Conservation (phyloP, 495 filamentous ascomycete species). For the Endocarpon pusillum region DNA sequence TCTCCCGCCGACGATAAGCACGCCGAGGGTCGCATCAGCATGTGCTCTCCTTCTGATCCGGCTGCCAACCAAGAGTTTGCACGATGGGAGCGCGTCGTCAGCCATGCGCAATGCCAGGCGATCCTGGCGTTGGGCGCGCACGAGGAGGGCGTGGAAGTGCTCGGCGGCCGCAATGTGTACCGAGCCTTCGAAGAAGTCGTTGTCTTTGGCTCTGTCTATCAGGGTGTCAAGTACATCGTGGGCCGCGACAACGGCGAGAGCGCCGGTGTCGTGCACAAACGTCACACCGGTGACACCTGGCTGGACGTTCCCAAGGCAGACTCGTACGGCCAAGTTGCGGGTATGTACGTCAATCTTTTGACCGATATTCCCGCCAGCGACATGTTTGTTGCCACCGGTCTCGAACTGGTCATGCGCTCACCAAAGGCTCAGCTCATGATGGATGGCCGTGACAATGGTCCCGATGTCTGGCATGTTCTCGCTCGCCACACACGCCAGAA, state of each 20-base stretch:
- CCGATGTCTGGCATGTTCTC: conserved; percentile 5
- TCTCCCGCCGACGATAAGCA: neutral
- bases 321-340: conserved; percentile 4
- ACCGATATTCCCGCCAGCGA: neutral
- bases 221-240: conserved; percentile 1
- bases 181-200: conserved; percentile 2
- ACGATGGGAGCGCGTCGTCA: conserved; percentile 16
- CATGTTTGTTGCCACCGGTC: conserved; percentile 3
- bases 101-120: conserved; percentile 13
- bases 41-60: conserved; percentile 9
- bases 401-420: conserved; percentile 2
- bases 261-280: conserved; percentile 1
- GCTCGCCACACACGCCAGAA: conserved; percentile 4
- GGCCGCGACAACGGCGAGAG: conserved; percentile 1
- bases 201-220: conserved; percentile 1
- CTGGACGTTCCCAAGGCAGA: conserved; percentile 3
- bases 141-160: conserved; percentile 1
- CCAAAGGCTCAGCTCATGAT: neutral
- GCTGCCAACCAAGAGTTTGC: conserved; percentile 14
- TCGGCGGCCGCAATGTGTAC: conserved; percentile 5
- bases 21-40: neutral
- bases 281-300: neutral
- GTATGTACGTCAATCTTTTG: conserved; percentile 2
- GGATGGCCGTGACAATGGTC: neutral
- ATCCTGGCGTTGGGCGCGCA: conserved; percentile 5